Evolutionary conservation across 2,329 filamentous ascomycete species (phyloP), one percentile per base, ranked within the genome.

Genomic region (Phoma sp.): DNA sequence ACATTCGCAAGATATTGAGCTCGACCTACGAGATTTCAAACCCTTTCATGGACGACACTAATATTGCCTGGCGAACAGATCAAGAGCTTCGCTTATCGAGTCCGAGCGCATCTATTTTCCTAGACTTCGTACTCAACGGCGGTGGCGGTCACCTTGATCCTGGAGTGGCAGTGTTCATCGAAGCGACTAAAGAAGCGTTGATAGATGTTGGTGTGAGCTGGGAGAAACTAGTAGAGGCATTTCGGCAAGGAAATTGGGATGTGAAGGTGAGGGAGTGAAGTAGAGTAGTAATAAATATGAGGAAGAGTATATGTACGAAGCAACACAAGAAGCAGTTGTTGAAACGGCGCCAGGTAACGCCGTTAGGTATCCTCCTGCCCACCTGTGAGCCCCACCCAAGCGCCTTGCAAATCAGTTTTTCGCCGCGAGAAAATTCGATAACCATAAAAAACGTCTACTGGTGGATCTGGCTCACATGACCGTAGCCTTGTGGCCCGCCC

Each of bases 391-490:
- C 17, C 42, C 20, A 20, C 23, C 34, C 4, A n/a, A 47, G 47
- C 49, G 42, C 49, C 49, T 47, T 53, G 37, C 37, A 11, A 42
- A 28, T 37, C 23, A 39, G 21, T 42, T 20, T 53, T 40, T 42
- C 47, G 30, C 49, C 25, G 15, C 29, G 11, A 5, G 25, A 47
- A 36, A 21, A n/a, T n/a, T 2, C 7, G 12, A 11, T 15, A 25
- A 17, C n/a, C 7, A 20, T 29, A 37, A 7, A 18, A n/a, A 36
- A 20, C 17, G n/a, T 7, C 30, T 59, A 65, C 60, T 67, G 67
- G 30, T 72, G 66, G 18, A 68, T 49, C 54, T 71, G 68, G 38
- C 65, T 66, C 15, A 68, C 66, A 29, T 70, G 64, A 0, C 70
- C 70, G 18, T 64, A 61, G 12, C 53, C 53, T 23, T 50, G 42